A percentile compares a stretch with the other conserved stretches of the same genome.
Evolutionary conservation across 805 yeast genomes (phyloP).

Genomic region (Torulaspora indica): DNA sequence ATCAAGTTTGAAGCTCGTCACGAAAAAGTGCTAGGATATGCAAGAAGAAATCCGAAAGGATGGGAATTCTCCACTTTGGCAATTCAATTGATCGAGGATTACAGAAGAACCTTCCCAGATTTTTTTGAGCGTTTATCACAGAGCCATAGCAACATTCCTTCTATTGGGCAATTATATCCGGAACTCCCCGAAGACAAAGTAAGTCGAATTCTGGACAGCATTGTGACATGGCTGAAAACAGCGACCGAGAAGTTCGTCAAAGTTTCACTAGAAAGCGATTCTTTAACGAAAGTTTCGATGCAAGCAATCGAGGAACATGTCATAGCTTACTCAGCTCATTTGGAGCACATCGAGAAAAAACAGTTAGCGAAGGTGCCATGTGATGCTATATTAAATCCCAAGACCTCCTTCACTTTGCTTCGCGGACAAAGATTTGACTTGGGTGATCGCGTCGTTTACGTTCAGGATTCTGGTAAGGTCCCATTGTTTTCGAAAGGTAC

Average conservation of each 20-base stretch:
- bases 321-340: constrained; percentile 42
- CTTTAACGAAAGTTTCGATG: constrained; percentile 63
- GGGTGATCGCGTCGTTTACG: constrained; percentile 87
- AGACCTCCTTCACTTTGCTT: constrained; percentile 63
- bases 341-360: constrained; percentile 46
- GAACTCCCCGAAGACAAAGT: constrained; percentile 32
- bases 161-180: constrained; percentile 35
- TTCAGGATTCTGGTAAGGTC: constrained; percentile 82
- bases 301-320: constrained; percentile 60
- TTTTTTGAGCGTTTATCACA: constrained; percentile 45
- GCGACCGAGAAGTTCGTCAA: constrained; percentile 53
- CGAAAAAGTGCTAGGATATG: constrained; percentile 82
- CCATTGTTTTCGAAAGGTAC: constrained; percentile 87
- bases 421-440: constrained; percentile 70
- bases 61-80: constrained; percentile 88
- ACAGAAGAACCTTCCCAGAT: constrained; percentile 55
- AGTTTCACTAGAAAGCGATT: constrained; percentile 74
- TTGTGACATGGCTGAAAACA: constrained; percentile 43
- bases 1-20: constrained; percentile 76
- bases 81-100: constrained; percentile 56
- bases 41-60: constrained; percentile 55
- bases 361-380: constrained; percentile 79
- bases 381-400: constrained; percentile 73
- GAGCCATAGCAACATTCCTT: constrained; percentile 27
- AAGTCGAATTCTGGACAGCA: constrained; percentile 28